These are phyloP conservation scores for Scedosporium boydii DNA, from an alignment of 2,329 filamentous ascomycete species.

Conservation along the genomic window DNA sequence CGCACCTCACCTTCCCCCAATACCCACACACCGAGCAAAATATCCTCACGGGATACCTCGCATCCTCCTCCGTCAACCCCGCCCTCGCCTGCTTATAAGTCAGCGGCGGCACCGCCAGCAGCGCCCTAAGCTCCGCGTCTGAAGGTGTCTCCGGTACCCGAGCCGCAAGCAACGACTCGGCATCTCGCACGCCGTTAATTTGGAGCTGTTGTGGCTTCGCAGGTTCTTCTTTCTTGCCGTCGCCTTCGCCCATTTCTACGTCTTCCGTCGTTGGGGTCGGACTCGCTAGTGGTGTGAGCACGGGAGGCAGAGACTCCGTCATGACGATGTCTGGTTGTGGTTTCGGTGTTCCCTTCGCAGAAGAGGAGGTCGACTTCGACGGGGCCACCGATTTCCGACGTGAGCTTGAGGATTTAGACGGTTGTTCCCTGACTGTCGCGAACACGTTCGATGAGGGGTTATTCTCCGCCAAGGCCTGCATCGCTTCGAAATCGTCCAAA, in stretches of 20 bases:
- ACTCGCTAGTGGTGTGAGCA: background rate
- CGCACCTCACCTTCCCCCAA: slow-evolving; percentile 67
- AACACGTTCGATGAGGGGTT: slow-evolving; percentile 13
- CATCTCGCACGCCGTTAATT: slow-evolving; percentile 20
- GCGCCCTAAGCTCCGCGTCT: slow-evolving; percentile 51
- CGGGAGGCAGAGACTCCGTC: slow-evolving; percentile 22
- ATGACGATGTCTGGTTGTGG: slow-evolving; percentile 26
- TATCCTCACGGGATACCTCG: slow-evolving; percentile 45
- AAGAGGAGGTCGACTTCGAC: background rate
- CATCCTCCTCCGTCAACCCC: slow-evolving; percentile 28
- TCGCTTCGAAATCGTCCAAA: slow-evolving; percentile 67
- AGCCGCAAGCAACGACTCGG: slow-evolving; percentile 41
- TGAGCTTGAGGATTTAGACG: background rate
- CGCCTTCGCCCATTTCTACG: background rate
- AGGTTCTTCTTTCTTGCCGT: slow-evolving; percentile 1
- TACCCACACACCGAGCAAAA: slow-evolving; percentile 79
- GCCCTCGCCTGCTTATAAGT: slow-evolving; percentile 57
- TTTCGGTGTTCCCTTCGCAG: background rate
- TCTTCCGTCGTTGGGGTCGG: background rate
- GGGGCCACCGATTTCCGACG: slow-evolving; percentile 2
- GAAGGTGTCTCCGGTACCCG: slow-evolving; percentile 48
- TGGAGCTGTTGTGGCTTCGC: slow-evolving; percentile 20
- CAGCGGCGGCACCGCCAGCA: slow-evolving; percentile 56
- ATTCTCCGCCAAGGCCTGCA: slow-evolving; percentile 35
- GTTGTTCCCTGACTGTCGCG: background rate